Conservation (phyloP, 2,329 filamentous ascomycete species). For the Herpotrichia juniperi region DNA sequence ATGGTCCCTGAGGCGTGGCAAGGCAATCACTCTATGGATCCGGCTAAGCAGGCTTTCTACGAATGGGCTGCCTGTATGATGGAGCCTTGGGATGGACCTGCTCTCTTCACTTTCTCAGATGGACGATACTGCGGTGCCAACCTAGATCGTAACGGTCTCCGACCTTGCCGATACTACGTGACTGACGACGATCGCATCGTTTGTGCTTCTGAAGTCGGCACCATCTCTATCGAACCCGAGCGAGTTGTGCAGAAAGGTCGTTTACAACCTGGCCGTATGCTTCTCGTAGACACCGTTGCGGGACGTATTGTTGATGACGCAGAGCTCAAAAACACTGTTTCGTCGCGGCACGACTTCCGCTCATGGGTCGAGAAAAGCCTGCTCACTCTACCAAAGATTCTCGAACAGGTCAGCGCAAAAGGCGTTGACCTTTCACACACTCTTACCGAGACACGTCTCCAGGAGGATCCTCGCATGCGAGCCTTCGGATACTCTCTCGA, state of each 20-base stretch:
- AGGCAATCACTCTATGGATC: constrained; percentile 89
- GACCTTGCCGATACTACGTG: constrained; percentile 95
- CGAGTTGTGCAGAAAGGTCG: constrained; percentile 90
- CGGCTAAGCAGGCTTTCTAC: constrained; percentile 95
- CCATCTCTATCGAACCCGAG: constrained; percentile 89
- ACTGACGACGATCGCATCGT: constrained; percentile 97
- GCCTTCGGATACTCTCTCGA: constrained; percentile 95
- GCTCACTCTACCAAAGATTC: constrained; percentile 77
- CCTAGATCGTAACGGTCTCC: constrained; percentile 91
- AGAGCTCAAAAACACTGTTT: constrained; percentile 87
- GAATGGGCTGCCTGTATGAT: constrained; percentile 99
- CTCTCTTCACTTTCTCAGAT: constrained; percentile 95
- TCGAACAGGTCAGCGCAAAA: constrained; percentile 65
- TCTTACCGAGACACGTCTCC: constrained; percentile 72
- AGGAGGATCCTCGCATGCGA: constrained; percentile 82
- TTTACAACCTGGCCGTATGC: constrained; percentile 92
- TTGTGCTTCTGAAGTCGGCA: constrained; percentile 94
- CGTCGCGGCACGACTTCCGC: constrained; percentile 86
- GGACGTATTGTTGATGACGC: constrained; percentile 94
- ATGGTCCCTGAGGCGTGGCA: constrained; percentile 99
- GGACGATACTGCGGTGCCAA: constrained; percentile 97
- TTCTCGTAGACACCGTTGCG: constrained; percentile 88
- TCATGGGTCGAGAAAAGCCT: constrained; percentile 87
- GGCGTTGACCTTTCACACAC: constrained; percentile 69
- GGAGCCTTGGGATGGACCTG: constrained; percentile 98